phyloP scores from a whole-genome alignment of 1,284 basidiomycete species.

The Bondarzewia mesenterica region DNA sequence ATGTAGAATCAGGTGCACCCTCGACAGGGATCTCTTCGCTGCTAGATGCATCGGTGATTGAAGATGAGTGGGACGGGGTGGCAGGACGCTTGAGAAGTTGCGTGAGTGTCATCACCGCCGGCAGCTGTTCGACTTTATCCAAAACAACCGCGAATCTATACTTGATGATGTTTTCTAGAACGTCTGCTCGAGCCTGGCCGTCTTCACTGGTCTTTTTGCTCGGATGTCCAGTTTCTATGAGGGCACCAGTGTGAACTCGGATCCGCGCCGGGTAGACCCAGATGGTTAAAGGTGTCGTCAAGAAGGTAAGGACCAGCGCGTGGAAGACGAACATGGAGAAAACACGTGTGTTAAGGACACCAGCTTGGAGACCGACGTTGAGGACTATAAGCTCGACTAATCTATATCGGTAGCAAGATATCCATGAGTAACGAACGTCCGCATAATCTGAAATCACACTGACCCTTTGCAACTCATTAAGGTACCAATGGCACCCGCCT shows the following conservation, averaged over 20 bases:
- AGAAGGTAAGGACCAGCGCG: slow-evolving; percentile 77
- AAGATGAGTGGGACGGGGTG: slow-evolving; percentile 1
- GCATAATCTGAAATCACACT: background rate
- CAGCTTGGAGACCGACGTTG: slow-evolving; percentile 81
- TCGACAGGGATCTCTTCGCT: slow-evolving; percentile 18
- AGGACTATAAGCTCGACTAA: slow-evolving; percentile 88
- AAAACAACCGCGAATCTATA: slow-evolving; percentile 73
- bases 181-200: background rate
- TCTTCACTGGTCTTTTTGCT: slow-evolving; percentile 9
- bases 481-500: slow-evolving; percentile 80
- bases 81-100: slow-evolving; percentile 43
- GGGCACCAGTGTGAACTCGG: slow-evolving; percentile 22
- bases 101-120: slow-evolving; percentile 57
- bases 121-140: slow-evolving; percentile 81
- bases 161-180: slow-evolving; percentile 33
- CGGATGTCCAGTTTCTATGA: slow-evolving; percentile 17
- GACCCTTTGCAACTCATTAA: slow-evolving; percentile 94
- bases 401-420: slow-evolving; percentile 25
- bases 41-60: slow-evolving; percentile 4
- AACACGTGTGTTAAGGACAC: slow-evolving; percentile 64
- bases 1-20: slow-evolving; percentile 2
- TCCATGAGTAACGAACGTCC: background rate
- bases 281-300: slow-evolving; percentile 79
- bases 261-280: slow-evolving; percentile 63
- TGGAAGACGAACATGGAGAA: slow-evolving; percentile 91